A percentile compares a stretch with the other conserved stretches of the same genome.
These are phyloP conservation scores for Gastrodia elata DNA, from an alignment of 106 monocot genomes.

Conservation along the genomic window DNA sequence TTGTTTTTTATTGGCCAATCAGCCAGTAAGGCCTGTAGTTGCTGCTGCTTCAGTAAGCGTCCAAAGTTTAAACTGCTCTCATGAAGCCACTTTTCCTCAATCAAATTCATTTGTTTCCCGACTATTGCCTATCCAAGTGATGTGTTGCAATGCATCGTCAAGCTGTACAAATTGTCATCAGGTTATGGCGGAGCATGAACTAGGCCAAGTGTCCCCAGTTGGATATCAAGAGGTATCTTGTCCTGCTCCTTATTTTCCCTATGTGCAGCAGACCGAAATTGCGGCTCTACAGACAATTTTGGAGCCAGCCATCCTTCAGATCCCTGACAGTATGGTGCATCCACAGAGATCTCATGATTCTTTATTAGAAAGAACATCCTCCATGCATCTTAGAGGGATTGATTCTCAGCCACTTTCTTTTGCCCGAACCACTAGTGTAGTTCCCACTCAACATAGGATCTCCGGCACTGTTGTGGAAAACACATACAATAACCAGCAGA, in stretches of 20 bases:
- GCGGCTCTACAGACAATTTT: conserved; percentile 5
- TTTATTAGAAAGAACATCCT: not conserved
- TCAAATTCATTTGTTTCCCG: conserved; percentile 3
- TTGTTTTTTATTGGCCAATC: too few relatives aligned
- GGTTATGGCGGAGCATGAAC: conserved; percentile 3
- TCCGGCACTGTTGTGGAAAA: not conserved
- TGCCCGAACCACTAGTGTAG: not conserved
- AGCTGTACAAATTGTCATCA: not conserved
- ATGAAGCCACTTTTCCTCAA: not conserved
- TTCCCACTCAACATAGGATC: not conserved
- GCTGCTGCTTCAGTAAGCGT: conserved; percentile 12
- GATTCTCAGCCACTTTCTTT: not conserved
- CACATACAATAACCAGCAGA: not conserved
- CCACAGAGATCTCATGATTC: not conserved
- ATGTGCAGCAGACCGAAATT: conserved; percentile 4
- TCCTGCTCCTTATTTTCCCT: conserved; percentile 2
- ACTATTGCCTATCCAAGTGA: not conserved
- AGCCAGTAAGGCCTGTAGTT: conserved; percentile 6
- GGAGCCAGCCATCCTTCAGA: not conserved
- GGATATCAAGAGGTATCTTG: not conserved
- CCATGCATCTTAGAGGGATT: not conserved
- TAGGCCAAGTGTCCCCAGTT: not conserved
- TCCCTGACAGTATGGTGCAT: not conserved
- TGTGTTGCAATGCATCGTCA: not conserved
- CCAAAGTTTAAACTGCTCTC: not conserved